Conservation (phyloP, 305 asterid species). For the Solanum hybrid region DNA sequence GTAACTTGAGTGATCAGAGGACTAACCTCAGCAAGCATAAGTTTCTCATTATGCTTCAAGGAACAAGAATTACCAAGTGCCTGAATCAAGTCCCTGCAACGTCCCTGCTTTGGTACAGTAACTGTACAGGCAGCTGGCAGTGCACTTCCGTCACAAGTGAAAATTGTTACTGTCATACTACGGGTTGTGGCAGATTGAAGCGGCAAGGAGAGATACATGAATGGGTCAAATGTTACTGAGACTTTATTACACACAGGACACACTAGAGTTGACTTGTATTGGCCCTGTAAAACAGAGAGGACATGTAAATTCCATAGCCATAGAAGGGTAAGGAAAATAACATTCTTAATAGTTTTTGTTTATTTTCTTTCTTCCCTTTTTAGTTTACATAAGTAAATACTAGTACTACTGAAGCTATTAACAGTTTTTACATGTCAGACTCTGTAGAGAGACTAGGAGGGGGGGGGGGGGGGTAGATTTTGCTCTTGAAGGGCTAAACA, state of each 20-base stretch:
- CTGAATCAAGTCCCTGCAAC: constrained; percentile 88
- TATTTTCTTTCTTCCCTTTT: not conserved
- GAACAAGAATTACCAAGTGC: constrained; percentile 75
- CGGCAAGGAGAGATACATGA: constrained; percentile 95
- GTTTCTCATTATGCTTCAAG: constrained; percentile 74
- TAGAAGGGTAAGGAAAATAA: not conserved
- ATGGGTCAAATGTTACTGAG: constrained; percentile 93
- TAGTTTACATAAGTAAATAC: not conserved
- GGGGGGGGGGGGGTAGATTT: not conserved
- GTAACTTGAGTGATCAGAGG: not conserved
- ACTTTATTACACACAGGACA: constrained; percentile 92
- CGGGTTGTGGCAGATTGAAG: constrained; percentile 86
- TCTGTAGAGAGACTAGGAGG: not conserved
- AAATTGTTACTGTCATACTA: constrained; percentile 86
- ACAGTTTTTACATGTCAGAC: not conserved
- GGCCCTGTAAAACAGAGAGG: constrained; percentile 59
- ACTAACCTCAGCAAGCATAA: constrained; percentile 92
- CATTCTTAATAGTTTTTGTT: not conserved
- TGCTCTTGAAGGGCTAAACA: not conserved
- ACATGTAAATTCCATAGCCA: not conserved
- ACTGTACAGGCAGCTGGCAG: constrained; percentile 75
- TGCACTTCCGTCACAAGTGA: constrained; percentile 92
- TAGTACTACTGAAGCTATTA: not conserved
- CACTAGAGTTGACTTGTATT: constrained; percentile 94
- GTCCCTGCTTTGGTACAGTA: constrained; percentile 90